Base-by-base conservation (phyloP, 352 stramenopile species). In the Thalassiosira sp. region DNA sequence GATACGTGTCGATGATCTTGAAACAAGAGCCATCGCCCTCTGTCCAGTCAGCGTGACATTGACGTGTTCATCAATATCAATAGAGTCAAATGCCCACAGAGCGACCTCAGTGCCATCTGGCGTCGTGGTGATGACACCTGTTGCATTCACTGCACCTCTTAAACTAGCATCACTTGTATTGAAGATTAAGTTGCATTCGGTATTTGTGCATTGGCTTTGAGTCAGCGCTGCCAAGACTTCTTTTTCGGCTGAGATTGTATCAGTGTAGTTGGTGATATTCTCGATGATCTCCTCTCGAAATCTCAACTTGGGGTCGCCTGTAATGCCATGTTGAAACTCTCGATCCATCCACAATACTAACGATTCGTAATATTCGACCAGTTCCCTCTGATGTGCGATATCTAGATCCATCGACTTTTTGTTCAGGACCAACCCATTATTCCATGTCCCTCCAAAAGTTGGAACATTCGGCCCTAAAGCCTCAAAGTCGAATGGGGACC, bases 61-160 rank as follows among this genome's bases (percentile, higher is more conserved):
- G 0, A 98, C 94, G 37, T 93, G 82, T 16, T 81, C 66, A 43
- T 89, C 91, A 27, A 98, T 85, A 72, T 95, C 95, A 24, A 98
- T 92, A 5, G 88, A 96, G 80, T 98, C 94, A 72, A 98, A 98
- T 61, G 97, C 97, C 85, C 97, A 98, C 0, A 98, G 79, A 0
- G 95, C 95, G 62, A 98, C 94, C 13, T 94, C 90, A 0, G 94
- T 97, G 1, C 93, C 94, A 43, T 89, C 83, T 0, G 43, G 72
- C 3, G 91, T 96, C 43, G 78, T 84, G 0, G 85, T 65, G 6
- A 98, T 59, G 51, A 89, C 74, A 20, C 84, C 87, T 59, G 60
- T 72, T 42, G 77, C 80, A 66, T 86, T 82, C 0, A 94, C 95
- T 3, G 93, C 93, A 1, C 90, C 83, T 1, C 72, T 74, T 8